Percentiles rank a stretch among this genome's conserved stretches.
These are phyloP conservation scores for Exophiala calicioides DNA, from an alignment of 2,329 filamentous ascomycete genomes.

Conservation along the genomic window DNA sequence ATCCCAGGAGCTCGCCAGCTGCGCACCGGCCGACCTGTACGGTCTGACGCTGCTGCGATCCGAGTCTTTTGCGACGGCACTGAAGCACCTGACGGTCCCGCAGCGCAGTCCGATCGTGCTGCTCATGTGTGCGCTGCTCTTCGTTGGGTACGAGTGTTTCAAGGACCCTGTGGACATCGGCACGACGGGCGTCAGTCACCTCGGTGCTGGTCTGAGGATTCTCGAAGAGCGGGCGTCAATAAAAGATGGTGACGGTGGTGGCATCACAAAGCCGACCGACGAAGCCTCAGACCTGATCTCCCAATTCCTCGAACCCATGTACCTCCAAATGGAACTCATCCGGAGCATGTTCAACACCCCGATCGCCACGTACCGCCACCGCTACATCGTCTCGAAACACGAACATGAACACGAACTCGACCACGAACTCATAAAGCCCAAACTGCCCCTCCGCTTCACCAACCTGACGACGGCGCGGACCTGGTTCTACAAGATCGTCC, in stretches of 20 bases:
- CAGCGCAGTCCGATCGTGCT: no score
- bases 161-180: constrained; percentile 5
- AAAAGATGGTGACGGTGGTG: no score
- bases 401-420: background rate
- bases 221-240: constrained; percentile 8
- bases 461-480: no score
- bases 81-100: no score
- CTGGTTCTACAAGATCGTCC: no score
- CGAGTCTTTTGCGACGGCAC: background rate
- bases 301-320: constrained; percentile 7
- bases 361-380: no score
- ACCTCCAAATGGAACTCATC: constrained; percentile 8
- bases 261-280: background rate
- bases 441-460: no score
- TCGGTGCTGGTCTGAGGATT: constrained; percentile 5
- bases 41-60: constrained; percentile 1
- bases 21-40: background rate
- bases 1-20: constrained; percentile 2
- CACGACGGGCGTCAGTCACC: constrained; percentile 1
- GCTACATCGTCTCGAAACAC: no score
- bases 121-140: no score
- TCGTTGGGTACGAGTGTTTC: constrained; percentile 4
- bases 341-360: no score
- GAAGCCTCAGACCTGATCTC: background rate
- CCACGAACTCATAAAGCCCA: no score